These are phyloP conservation scores for Colletotrichum sp. DNA, from an alignment of 2,329 filamentous ascomycete genomes.

Conservation along the genomic window DNA sequence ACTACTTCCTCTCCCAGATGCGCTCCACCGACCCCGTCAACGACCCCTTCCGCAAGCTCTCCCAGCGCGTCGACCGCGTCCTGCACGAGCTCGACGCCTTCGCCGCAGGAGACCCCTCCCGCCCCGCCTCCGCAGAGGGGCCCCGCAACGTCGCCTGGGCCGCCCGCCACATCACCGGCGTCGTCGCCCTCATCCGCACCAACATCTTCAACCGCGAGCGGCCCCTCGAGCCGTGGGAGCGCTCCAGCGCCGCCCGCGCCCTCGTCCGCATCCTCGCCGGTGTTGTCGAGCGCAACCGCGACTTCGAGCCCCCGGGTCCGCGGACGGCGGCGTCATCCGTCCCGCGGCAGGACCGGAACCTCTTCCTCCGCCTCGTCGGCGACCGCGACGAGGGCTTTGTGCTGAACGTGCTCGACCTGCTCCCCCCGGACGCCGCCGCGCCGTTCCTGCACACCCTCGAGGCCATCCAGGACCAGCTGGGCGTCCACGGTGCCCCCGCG, in stretches of 20 bases:
- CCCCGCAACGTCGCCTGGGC: slow-evolving; percentile 53
- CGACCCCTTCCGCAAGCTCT: slow-evolving; percentile 53
- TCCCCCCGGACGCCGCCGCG: slow-evolving; percentile 48
- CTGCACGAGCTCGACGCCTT: slow-evolving; percentile 47
- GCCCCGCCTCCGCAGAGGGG: slow-evolving; percentile 29
- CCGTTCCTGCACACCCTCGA: slow-evolving; percentile 46
- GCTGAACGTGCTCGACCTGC: slow-evolving; percentile 43
- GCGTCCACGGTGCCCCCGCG: slow-evolving; percentile 34
- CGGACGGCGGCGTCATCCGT: neutral
- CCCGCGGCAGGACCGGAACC: slow-evolving; percentile 40
- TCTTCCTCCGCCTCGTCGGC: slow-evolving; percentile 54
- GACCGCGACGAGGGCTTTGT: slow-evolving; percentile 49
- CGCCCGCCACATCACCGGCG: slow-evolving; percentile 48
- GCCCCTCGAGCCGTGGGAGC: slow-evolving; percentile 42
- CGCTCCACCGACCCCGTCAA: slow-evolving; percentile 48
- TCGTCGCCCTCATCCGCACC: slow-evolving; percentile 46
- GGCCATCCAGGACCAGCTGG: slow-evolving; percentile 34
- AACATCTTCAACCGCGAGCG: slow-evolving; percentile 42
- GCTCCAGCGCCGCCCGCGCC: slow-evolving; percentile 49
- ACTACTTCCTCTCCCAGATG: slow-evolving; percentile 53
- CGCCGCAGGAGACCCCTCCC: slow-evolving; percentile 7
- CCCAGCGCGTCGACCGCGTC: slow-evolving; percentile 52
- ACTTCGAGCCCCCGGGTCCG: slow-evolving; percentile 34
- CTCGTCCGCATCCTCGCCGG: slow-evolving; percentile 53
- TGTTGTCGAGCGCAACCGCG: slow-evolving; percentile 45